These are phyloP conservation scores for Whalleya microplaca DNA, from an alignment of 2,329 filamentous ascomycete genomes.

Conservation along the genomic window DNA sequence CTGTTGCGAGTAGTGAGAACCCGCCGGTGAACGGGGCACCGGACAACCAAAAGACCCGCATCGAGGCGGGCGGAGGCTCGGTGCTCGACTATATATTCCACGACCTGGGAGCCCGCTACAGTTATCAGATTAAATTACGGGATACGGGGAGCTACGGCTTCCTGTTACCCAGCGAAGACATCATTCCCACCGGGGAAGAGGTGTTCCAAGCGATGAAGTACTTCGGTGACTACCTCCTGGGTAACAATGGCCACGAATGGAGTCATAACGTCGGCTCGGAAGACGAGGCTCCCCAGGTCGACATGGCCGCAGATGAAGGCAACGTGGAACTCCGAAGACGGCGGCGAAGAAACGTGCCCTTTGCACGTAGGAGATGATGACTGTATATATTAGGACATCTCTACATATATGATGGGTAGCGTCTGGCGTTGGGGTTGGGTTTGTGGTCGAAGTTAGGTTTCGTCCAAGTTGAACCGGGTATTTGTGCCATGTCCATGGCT, in stretches of 20 bases:
- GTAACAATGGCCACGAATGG: conserved; percentile 67
- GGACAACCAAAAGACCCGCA: conserved; percentile 44
- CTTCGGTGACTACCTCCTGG: conserved; percentile 78
- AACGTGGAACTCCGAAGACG: conserved; percentile 28
- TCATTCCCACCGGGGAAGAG: conserved; percentile 88
- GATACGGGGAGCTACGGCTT: conserved; percentile 96
- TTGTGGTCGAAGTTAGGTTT: background rate
- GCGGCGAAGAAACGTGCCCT: conserved; percentile 12
- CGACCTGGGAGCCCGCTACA: conserved; percentile 77
- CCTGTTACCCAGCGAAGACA: conserved; percentile 81
- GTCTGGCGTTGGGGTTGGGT: conserved; percentile 1
- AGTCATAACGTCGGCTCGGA: conserved; percentile 33
- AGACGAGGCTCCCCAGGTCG: conserved; percentile 27
- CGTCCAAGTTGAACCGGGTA: background rate
- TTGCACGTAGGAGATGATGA: conserved; percentile 7
- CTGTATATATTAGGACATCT: background rate
- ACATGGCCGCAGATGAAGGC: conserved; percentile 15
- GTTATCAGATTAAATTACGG: conserved; percentile 91
- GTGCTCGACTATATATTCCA: conserved; percentile 97
- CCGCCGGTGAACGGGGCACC: conserved; percentile 18
- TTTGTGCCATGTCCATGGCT: background rate
- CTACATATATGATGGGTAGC: background rate
- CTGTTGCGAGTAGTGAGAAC: conserved; percentile 49
- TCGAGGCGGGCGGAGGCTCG: conserved; percentile 80
- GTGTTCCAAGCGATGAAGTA: conserved; percentile 82